Evolutionary conservation across 228 moss, liverwort and hornwort species (phyloP), one percentile per base, ranked within the genome.

Genomic region (Sphagnum fallax): DNA sequence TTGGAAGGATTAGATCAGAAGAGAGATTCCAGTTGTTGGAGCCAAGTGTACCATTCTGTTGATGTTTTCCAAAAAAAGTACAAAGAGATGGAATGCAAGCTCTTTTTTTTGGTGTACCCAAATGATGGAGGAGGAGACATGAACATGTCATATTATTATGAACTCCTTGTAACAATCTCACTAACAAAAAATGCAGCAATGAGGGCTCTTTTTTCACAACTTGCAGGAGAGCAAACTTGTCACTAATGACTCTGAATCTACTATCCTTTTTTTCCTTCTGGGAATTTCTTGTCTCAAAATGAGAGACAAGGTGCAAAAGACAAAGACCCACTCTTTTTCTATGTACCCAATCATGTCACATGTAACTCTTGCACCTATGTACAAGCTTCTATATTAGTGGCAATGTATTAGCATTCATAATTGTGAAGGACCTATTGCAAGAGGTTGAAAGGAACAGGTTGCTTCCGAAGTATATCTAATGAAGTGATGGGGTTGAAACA

Each of bases 181-280:
- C 77, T 51, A 84, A 32, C 2, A 32, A 84, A 47, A 87, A 87
- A 72, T 84, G 81, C 69, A 71, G 84, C 65, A 84, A 84, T 52
- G 87, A 87, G 69, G 87, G 87, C 4, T 84, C 67, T 87, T 84
- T 73, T 84, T 87, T 69, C 81, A 87, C 60, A 87, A 87, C 68
- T 79, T 87, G 32, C 75, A 73, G 72, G 84, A 81, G 79, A 84
- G 81, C 65, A 76, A 51, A 50, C 84, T 87, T 64, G 48, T 87
- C 66, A 84, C 87, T 16, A 76, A 79, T 10, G 79, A 84, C 65
- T 77, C 81, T 5, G 73, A 81, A 50, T 71, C 73, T 66, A 84
- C 87, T 67, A 75, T 82, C 61, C 87, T 87, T 58, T 87, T 84
- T 67, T 84, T 87, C 65, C 84, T 87, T 65, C 87, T 84, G 32